Conservation (phyloP, 345 rosid genomes). For the Trapa incisa region DNA sequence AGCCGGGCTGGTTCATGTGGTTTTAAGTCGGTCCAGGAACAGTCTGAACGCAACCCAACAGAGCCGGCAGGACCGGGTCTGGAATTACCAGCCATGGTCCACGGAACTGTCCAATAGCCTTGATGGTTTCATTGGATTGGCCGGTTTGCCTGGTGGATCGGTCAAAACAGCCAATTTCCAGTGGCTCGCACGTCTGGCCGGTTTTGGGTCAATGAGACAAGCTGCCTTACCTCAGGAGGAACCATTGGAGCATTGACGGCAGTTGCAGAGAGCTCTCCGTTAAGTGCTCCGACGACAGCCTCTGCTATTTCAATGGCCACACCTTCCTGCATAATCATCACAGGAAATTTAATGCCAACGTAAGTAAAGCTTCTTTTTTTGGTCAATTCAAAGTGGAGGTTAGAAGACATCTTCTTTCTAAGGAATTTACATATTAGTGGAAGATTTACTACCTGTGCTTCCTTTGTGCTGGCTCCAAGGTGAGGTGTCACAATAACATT, state of each 20-base stretch:
- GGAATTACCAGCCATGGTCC: no score
- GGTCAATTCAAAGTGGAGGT: background rate
- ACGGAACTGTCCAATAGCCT: no score
- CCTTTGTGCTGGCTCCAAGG: constrained; percentile 88
- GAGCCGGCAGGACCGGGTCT: no score
- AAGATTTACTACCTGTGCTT: constrained; percentile 61
- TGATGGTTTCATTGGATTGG: no score
- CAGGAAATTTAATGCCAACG: background rate
- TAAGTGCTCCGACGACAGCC: constrained; percentile 70
- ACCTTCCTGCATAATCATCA: constrained; percentile 38
- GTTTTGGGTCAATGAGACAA: background rate
- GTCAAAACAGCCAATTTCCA: no score
- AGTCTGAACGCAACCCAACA: no score
- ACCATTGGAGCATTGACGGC: constrained; percentile 90
- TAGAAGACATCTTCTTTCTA: background rate
- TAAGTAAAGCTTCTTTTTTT: no score
- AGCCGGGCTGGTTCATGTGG: no score
- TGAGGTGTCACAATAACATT: constrained; percentile 77
- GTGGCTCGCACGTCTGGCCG: no score
- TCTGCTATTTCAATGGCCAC: constrained; percentile 87
- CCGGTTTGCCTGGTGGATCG: no score
- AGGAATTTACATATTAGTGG: background rate
- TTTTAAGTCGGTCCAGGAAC: no score
- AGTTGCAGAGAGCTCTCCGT: constrained; percentile 66
- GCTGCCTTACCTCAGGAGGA: constrained; percentile 31